Base-by-base conservation (phyloP, 805 yeast species). In the Tanozyma kutaoensis region DNA sequence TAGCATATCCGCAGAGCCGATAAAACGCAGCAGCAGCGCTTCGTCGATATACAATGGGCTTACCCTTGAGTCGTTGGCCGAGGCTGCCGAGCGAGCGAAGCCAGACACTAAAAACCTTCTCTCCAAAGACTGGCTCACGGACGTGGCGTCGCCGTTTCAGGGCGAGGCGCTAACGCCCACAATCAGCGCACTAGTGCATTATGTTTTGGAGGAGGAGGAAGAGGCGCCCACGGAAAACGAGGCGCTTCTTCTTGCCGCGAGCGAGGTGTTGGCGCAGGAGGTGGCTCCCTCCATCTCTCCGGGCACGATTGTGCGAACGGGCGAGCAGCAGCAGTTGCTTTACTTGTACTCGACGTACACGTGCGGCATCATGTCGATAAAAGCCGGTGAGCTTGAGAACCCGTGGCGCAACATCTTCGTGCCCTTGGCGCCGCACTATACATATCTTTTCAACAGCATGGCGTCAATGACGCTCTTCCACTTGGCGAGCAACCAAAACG, bases 391-490 rank as follows among this genome's bases (percentile, higher is more conserved):
- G 0, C 48, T 64, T 3, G 80, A 73, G 34, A 75, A 76, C 38
- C 84, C 82, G 5, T 76, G 84, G 84, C 48, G 76, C 27, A 58
- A 62, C 7, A 39, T 66, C 22, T 48, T 74, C 25, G 45, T 74
- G 40, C 81, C 82, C 1, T 43, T 72, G 24, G 72, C 79, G 0
- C 38, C 52, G n/a, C 49, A 62, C 17, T 61, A 72, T 37, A 57
- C 74, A 2, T 76, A 73, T 9, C 48, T 76, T 31, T 66, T 66
- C 49, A 69, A 74, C 40, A 71, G 80, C 1, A 52, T 76, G 25
- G 72, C 77, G 2, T 69, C 81, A 4, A 72, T 76, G 75, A 70
- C 82, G 0, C 53, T 70, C 28, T 72, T 74, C 37, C 82, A 76
- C 39, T 43, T 58, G 22, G 53, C 62, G 1, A 58, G 62, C 1